Percentiles rank a stretch among this genome's conserved stretches.
Conservation (phyloP, 345 rosid species). For the Angophora floribunda region DNA sequence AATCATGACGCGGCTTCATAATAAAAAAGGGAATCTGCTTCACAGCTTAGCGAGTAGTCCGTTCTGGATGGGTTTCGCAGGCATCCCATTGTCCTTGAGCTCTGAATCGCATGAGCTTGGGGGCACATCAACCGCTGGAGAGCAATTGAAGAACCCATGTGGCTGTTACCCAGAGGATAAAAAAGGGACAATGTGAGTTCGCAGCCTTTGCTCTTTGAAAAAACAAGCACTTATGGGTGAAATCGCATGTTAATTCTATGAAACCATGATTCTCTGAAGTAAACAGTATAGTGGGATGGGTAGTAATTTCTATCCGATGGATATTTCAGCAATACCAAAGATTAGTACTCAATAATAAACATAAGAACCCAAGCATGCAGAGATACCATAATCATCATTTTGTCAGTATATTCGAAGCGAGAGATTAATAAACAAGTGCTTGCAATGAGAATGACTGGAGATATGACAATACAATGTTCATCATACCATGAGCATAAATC, state of each 20-base stretch:
- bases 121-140: constrained; percentile 62
- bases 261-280: neutral
- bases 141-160: constrained; percentile 70
- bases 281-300: neutral
- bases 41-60: constrained; percentile 42
- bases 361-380: neutral
- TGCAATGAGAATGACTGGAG: neutral
- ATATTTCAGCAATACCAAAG: too few species aligned
- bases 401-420: neutral
- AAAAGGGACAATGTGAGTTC: neutral
- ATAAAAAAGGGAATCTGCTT: neutral
- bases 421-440: neutral
- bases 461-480: neutral
- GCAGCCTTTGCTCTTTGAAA: neutral
- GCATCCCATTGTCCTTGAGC: constrained; percentile 25
- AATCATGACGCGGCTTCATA: neutral
- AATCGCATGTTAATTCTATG: neutral
- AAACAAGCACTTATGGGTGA: neutral
- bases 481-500: constrained; percentile 56
- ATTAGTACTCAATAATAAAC: neutral
- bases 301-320: neutral
- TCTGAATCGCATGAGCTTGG: constrained; percentile 40
- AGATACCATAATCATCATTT: neutral
- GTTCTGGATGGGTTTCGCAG: constrained; percentile 29
- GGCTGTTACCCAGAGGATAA: constrained; percentile 35